phyloP scores from a whole-genome alignment of 192 early-diverging fungal genomes.

The Pilaira anomala region DNA sequence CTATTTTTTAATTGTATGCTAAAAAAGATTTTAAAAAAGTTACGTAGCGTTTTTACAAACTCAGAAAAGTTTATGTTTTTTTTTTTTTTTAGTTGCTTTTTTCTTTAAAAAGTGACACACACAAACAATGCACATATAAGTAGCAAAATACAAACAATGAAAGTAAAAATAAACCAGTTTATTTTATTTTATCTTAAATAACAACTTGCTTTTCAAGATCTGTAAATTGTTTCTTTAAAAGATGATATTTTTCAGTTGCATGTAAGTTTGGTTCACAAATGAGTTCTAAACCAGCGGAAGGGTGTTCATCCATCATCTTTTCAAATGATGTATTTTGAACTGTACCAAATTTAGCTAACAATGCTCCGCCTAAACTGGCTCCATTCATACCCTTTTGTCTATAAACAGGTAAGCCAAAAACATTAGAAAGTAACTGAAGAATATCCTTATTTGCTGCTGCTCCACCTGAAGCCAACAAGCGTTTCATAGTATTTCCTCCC shows the following conservation, averaged over 20 bases:
- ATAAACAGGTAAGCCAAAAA: slow-evolving; percentile 69
- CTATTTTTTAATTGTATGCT: too few relatives aligned
- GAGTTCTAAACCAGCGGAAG: slow-evolving; percentile 18
- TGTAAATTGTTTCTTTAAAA: slow-evolving; percentile 21
- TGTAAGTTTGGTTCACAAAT: slow-evolving; percentile 17
- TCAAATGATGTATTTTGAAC: slow-evolving; percentile 18
- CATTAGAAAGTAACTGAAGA: slow-evolving; percentile 60
- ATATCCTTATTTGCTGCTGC: slow-evolving; percentile 59
- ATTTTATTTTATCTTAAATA: not conserved
- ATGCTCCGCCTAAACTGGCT: slow-evolving; percentile 61
- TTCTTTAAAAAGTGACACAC: too few relatives aligned
- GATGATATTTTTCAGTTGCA: slow-evolving; percentile 11
- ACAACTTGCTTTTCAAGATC: slow-evolving; percentile 6
- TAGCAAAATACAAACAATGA: too few relatives aligned
- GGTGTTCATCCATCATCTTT: slow-evolving; percentile 25
- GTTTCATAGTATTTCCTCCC: slow-evolving; percentile 31
- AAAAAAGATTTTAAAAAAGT: too few relatives aligned
- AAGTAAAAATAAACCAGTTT: too few relatives aligned
- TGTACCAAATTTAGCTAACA: slow-evolving; percentile 47
- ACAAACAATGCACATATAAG: too few relatives aligned
- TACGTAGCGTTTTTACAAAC: too few relatives aligned
- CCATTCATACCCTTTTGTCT: slow-evolving; percentile 46
- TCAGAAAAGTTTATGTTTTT: too few relatives aligned
- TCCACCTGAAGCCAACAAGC: slow-evolving; percentile 74
- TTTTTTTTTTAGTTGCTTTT: too few relatives aligned